These are phyloP conservation scores for Penicillium desertorum DNA, from an alignment of 495 filamentous ascomycete species.

Conservation along the genomic window DNA sequence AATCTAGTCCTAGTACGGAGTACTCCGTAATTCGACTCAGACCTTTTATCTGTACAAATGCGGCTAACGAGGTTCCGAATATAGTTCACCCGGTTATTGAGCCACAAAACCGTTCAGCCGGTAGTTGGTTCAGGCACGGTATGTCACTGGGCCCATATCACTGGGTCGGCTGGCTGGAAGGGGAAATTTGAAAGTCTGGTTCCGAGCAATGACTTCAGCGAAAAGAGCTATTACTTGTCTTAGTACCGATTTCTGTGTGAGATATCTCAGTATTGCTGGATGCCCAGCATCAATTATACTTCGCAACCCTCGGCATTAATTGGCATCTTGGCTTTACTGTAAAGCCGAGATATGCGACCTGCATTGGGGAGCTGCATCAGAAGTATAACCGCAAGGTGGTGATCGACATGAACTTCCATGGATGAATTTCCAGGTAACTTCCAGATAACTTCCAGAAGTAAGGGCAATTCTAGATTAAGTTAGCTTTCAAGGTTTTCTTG, in stretches of 20 bases:
- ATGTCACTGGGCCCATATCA: too few species aligned
- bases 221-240: background rate
- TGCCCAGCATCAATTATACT: background rate
- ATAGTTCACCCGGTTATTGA: background rate
- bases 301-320: background rate
- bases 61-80: background rate
- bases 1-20: background rate
- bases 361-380: background rate
- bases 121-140: too few species aligned
- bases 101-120: background rate
- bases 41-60: background rate
- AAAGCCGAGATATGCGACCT: background rate
- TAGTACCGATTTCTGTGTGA: background rate
- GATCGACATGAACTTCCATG: constrained; percentile 4
- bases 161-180: too few species aligned
- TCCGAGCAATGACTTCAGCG: background rate
- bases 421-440: background rate
- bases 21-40: background rate
- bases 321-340: background rate
- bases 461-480: background rate
- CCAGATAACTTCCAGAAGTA: background rate
- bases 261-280: background rate
- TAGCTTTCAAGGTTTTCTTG: too few species aligned
- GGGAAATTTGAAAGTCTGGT: background rate
- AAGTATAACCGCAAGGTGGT: background rate